Evolutionary conservation across 805 yeast genomes (phyloP).

Genomic region (Metschnikowia baotianmanensis): DNA sequence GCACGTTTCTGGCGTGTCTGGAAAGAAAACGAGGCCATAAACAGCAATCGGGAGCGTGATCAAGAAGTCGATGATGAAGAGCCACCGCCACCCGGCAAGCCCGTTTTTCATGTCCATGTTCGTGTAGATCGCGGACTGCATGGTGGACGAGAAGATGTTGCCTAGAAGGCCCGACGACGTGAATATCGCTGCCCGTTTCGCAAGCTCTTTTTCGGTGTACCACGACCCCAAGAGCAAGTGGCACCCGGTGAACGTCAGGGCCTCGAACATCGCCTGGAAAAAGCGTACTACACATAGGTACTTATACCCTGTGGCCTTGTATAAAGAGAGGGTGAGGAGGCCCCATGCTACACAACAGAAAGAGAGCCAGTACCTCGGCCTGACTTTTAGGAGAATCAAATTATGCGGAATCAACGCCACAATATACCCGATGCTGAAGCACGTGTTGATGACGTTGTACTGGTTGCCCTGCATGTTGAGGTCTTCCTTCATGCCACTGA

Average conservation of each 20-base stretch:
- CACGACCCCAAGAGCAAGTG: conserved; percentile 55
- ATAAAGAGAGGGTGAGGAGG: conserved; percentile 49
- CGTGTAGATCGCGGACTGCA: conserved; percentile 53
- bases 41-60: conserved; percentile 55
- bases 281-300: conserved; percentile 59
- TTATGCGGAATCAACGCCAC: conserved; percentile 64
- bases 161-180: conserved; percentile 56
- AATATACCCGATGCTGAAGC: conserved; percentile 60
- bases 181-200: conserved; percentile 52
- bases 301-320: conserved; percentile 42
- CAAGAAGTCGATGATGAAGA: conserved; percentile 62
- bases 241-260: conserved; percentile 54
- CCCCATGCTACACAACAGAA: conserved; percentile 60
- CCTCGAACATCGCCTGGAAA: conserved; percentile 60
- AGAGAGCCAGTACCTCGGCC: conserved; percentile 57
- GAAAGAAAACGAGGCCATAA: conserved; percentile 46
- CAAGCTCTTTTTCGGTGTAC: conserved; percentile 48
- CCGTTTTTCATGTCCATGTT: conserved; percentile 44
- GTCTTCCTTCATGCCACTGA: conserved; percentile 66
- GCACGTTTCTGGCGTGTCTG: conserved; percentile 51
- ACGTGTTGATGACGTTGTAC: conserved; percentile 51
- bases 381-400: conserved; percentile 46
- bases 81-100: conserved; percentile 59
- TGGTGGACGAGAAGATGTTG: conserved; percentile 50
- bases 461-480: conserved; percentile 46